Evolutionary conservation across 805 yeast species (phyloP), one percentile per base, ranked within the genome.

Genomic region (Nakazawaea siamensis): DNA sequence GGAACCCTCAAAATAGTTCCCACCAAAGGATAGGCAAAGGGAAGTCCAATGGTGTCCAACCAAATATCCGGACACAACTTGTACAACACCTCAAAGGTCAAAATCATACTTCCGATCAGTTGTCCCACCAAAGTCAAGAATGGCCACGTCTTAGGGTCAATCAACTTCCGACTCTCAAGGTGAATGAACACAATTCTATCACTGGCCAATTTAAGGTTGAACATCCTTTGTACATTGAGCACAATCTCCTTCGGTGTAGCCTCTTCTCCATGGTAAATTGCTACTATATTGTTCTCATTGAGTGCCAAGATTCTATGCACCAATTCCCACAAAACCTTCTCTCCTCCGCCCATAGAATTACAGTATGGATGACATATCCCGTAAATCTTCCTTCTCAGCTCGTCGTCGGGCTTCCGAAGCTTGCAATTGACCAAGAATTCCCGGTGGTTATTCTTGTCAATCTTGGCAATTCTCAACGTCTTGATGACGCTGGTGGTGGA

Each of bases 321-420:
- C 0, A 96, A 95, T 37, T 84, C 87, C 98, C 98, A 92, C 27
- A 92, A 62, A 1, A 92, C 98, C 38, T 90, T 73, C 53, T 92
- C 99, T 17, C 99, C 99, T 20, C 99, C 99, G 14, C 99, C 99
- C 30, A 94, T 95, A 26, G 95, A 94, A 52, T 83, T 84, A 43
- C 96, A 87, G 48, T 80, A 83, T 0, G 98, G 98, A 58, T 92
- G 99, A 62, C 92, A 87, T 50, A 82, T 88, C 5, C 97, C 99
- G 52, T 64, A 80, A 9, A 85, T 55, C 8, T 66, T 45, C 27
- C 49, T 54, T 18, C 83, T 50, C 12, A 44, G 39, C 1, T 59
- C 54, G 45, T 67, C 72, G 2, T 49, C 42, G 2, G 54, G 53
- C 34, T 52, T 60, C 25, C 67, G 48, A 7, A 54, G 51, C 13